Evolutionary conservation across 2,329 filamentous ascomycete species (phyloP), one percentile per base, ranked within the genome.

Genomic region (Penicillium fuscoglaucum): DNA sequence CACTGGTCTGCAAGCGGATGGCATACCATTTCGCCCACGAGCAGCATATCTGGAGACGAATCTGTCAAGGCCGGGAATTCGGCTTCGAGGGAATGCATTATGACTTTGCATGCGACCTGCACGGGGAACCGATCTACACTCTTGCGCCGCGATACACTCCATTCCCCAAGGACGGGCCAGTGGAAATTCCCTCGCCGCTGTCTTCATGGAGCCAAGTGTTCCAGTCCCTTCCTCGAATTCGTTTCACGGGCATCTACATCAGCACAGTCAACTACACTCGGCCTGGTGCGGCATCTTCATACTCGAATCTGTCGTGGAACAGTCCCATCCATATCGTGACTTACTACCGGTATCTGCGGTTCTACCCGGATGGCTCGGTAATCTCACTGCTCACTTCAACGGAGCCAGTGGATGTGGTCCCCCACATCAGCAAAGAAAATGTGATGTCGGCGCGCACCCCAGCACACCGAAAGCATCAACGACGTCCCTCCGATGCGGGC

Each of bases 201-300:
- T 87, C 35, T 67, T 81, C 59, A 80, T 89, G 82, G 81, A 79
- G 70, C 74, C 85, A 61, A 53, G 90, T 96, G 79, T 96, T 96
- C 78, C 90, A 89, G 40, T 80, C 81, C 6, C 89, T 92, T 15
- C 93, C 95, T 2, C 88, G 95, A 44, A 83, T 98, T 60, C 90
- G 95, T 58, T 99, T 96, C 81, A 95, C 95, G 69, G 95, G 95
- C 28, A 90, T 91, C 76, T 99, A 99, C 78, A 98, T 99, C 75
- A 91, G 87, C 74, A 98, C 93, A 0, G 92, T 96, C 59, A 98
- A 98, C 78, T 99, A 99, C 77, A 87, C 91, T 50, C 90, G 95
- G 26, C 80, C 91, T 0, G 95, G 95, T 33, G 89, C 89, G 59
- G 83, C 87, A 12, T 87, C 86, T 3, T 83, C 84, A 21, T 72